A percentile compares a stretch with the other conserved stretches of the same genome.
These are phyloP conservation scores for Colletotrichum cordylinicola DNA, from an alignment of 2,329 filamentous ascomycete species.

Conservation along the genomic window DNA sequence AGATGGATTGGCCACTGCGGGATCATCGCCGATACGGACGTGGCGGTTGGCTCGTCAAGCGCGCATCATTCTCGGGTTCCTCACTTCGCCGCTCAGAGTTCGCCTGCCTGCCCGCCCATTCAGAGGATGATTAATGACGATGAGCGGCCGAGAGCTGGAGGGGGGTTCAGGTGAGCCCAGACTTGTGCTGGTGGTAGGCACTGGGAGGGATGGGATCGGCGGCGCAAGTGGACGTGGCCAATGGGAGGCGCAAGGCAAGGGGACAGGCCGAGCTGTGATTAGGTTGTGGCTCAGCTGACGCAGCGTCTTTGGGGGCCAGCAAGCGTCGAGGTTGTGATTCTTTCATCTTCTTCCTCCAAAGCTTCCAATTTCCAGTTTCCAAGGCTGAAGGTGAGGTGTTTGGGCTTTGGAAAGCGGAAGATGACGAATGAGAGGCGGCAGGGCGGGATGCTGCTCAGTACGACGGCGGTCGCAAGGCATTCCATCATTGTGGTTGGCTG, in stretches of 20 bases:
- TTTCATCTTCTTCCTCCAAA: background rate
- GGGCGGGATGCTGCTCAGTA: background rate
- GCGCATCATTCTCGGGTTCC: background rate
- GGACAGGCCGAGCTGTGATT: slow-evolving; percentile 1
- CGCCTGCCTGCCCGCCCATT: background rate
- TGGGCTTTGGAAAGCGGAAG: background rate
- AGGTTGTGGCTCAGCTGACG: slow-evolving; percentile 15
- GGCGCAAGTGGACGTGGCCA: slow-evolving; percentile 4
- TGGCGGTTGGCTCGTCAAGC: background rate
- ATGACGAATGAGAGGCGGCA: background rate
- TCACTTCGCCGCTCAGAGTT: background rate
- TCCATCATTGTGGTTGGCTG: background rate
- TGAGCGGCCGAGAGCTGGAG: background rate
- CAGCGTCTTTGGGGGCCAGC: background rate
- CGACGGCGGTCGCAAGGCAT: background rate
- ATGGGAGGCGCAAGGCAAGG: background rate
- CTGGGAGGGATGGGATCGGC: slow-evolving; percentile 10
- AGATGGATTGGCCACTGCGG: background rate
- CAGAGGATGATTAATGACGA: slow-evolving; percentile 8
- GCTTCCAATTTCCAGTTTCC: background rate
- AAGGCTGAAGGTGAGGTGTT: background rate
- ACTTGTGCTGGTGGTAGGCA: background rate
- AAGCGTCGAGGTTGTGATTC: background rate
- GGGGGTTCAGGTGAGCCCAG: slow-evolving; percentile 1
- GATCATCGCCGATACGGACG: background rate